Base-by-base conservation (phyloP, 345 rosid species). In the Eucalyptus fibrosa region DNA sequence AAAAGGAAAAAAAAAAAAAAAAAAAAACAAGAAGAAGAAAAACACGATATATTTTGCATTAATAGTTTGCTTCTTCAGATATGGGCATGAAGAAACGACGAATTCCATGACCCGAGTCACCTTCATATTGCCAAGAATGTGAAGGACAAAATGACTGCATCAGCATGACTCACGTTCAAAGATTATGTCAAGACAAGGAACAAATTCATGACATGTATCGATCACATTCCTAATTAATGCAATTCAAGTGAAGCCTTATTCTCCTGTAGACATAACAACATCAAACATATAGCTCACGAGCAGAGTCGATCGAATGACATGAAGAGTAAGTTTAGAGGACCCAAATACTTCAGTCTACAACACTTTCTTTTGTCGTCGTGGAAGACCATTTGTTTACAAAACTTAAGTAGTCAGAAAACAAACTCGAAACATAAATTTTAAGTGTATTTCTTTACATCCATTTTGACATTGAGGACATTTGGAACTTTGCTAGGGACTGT, bases 371-470 rank as follows among this genome's bases (percentile, higher is more conserved):
- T 12, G 32, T 28, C 69, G 4, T 62, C 0, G 32, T 62, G 69
- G 16, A 62, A 30, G 1, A 30, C 8, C 69, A 30, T 6, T 62
- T 62, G 0, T 28, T 0, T 12, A 28, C 69, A 62, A 62, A 5
- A 62, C 32, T 62, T 62, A 12, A 28, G 32, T 62, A 28, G 69
- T 62, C 18, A 28, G 69, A 62, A 62, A 62, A 28, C 65, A 62
- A 62, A 62, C 69, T 62, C 9, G 1, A 28, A 62, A 13, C 69
- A 28, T 28, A 59, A 13, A 13, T 3, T 62, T 7, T 13, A 62
- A 28, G 34, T 12, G 34, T 28, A 62, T 28, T 62, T 13, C 17
- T 62, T 28, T 12, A 62, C 15, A 13, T 62, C 8, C 69, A 13
- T 50, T 51, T 18, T 51, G 56, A 51, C 56, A 12, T 28, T 62